Evolutionary conservation across 2,329 filamentous ascomycete species (phyloP), one percentile per base, ranked within the genome.

Genomic region (Colletotrichum viniferum): DNA sequence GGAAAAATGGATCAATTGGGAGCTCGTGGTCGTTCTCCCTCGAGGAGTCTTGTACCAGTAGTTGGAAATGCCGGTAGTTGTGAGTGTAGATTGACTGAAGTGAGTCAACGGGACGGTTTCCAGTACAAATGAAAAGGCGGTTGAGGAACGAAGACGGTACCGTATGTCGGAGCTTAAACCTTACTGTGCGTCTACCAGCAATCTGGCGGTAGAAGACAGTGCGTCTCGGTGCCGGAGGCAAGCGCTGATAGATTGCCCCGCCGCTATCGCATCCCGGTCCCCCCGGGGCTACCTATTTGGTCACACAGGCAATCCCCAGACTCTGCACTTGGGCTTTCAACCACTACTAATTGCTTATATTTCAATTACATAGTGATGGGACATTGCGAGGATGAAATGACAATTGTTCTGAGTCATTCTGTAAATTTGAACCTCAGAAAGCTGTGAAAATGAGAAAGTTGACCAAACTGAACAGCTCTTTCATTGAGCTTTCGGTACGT

Each of bases 211-310:
- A 9, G 12, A 4, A 18, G 14, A 76, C 74, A 76, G 74, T 76
- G 66, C 38, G 36, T 21, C 8, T n/a, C 16, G 34, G n/a, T 18
- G 16, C 7, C 24, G 38, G 48, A 73, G 58, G 32, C 38, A 67
- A 55, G 55, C 58, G 21, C 73, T 72, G 43, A 64, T 67, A 34
- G 18, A 52, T 16, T 71, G 61, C 73, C 73, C 69, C 73, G 73
- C 73, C 73, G 73, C 69, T 60, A 64, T 75, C 69, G 56, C 73
- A 73, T 64, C 63, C 73, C 56, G 63, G 73, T 32, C 18, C 30
- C 14, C n/a, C 73, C 72, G 73, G 69, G 73, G 58, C 73, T 75
- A 34, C 72, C 72, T 74, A 74, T 75, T 75, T 68, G 36, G 73
- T 71, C 63, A 63, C 24, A 34, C 32, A 38, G 34, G 61, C 34